Percentiles rank a stretch among this genome's conserved stretches.
These are phyloP conservation scores for Globisporangium acanthophoron DNA, from an alignment of 352 stramenopile genomes.

Conservation along the genomic window DNA sequence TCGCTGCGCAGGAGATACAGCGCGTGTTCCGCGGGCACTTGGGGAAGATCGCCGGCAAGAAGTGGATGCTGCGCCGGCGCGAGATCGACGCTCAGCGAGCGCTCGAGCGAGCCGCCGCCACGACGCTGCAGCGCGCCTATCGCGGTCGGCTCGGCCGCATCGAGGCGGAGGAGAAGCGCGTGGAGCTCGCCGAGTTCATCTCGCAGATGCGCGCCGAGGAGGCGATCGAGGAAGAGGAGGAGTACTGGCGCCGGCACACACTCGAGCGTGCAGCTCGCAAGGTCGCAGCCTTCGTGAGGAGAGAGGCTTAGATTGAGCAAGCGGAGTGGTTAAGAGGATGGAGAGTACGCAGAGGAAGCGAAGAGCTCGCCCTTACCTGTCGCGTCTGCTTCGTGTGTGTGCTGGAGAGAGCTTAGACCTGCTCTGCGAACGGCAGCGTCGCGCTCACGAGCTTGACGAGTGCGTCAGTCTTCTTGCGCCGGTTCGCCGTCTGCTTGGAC, in stretches of 20 bases:
- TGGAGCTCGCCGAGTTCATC: constrained; percentile 93
- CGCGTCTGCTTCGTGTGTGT: no score
- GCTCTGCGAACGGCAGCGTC: constrained; percentile 64
- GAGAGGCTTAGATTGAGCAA: constrained; percentile 28
- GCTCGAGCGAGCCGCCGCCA: constrained; percentile 70
- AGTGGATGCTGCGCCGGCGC: constrained; percentile 78
- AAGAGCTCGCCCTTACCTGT: neutral
- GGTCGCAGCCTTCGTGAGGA: constrained; percentile 56
- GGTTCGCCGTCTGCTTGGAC: constrained; percentile 91
- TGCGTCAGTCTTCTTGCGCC: constrained; percentile 66
- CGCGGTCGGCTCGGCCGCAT: constrained; percentile 81
- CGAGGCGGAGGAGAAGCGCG: constrained; percentile 70
- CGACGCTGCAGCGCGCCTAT: constrained; percentile 83
- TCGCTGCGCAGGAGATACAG: constrained; percentile 59
- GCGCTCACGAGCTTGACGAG: constrained; percentile 77
- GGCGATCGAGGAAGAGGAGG: constrained; percentile 84
- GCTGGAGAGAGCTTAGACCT: constrained; percentile 1
- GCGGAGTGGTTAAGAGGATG: neutral
- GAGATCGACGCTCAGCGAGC: constrained; percentile 82
- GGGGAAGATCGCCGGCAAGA: constrained; percentile 73
- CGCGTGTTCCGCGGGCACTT: constrained; percentile 69
- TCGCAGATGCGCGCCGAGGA: constrained; percentile 88
- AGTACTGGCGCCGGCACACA: constrained; percentile 58
- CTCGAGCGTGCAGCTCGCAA: constrained; percentile 47
- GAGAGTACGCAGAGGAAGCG: neutral